A percentile compares a stretch with the other conserved stretches of the same genome.
Evolutionary conservation across 208 protist genomes (phyloP).

Genomic region (Leishmania major): DNA sequence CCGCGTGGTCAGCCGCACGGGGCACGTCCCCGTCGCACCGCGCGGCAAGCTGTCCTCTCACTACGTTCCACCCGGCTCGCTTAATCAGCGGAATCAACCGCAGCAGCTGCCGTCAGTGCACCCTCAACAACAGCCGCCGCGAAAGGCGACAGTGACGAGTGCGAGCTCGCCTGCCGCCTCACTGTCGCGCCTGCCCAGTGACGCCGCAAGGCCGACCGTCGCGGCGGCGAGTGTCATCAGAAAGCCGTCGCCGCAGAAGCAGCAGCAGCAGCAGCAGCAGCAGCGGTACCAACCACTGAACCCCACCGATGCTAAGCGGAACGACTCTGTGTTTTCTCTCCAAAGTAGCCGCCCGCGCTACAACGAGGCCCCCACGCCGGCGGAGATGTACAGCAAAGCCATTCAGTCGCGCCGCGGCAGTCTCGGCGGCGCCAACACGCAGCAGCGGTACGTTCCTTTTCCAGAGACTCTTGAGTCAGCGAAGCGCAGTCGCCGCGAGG

Average conservation of each 20-base stretch:
- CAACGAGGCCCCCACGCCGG: background rate
- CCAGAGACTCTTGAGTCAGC: conserved; percentile 7
- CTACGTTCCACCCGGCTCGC: conserved; percentile 10
- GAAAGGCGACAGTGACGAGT: background rate
- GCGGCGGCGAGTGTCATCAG: background rate
- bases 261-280: background rate
- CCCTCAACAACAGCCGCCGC: background rate
- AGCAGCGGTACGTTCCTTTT: conserved; percentile 24
- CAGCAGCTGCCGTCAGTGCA: background rate
- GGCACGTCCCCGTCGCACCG: conserved; percentile 27
- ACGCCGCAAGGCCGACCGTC: background rate
- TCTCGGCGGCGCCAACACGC: conserved; percentile 2
- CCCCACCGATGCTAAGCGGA: background rate
- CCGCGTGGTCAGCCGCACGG: conserved; percentile 39
- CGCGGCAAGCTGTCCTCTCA: conserved; percentile 29
- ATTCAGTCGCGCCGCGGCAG: conserved; percentile 1
- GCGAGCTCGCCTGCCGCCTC: background rate
- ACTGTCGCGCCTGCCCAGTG: background rate
- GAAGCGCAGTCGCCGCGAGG: background rate
- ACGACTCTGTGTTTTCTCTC: conserved; percentile 11
- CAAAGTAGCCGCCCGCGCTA: background rate
- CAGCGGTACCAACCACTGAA: background rate
- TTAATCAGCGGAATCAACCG: background rate
- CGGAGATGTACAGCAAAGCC: background rate
- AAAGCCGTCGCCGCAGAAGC: background rate